Conservation (phyloP, 208 protist species). For the Trichomonas vaginalis region DNA sequence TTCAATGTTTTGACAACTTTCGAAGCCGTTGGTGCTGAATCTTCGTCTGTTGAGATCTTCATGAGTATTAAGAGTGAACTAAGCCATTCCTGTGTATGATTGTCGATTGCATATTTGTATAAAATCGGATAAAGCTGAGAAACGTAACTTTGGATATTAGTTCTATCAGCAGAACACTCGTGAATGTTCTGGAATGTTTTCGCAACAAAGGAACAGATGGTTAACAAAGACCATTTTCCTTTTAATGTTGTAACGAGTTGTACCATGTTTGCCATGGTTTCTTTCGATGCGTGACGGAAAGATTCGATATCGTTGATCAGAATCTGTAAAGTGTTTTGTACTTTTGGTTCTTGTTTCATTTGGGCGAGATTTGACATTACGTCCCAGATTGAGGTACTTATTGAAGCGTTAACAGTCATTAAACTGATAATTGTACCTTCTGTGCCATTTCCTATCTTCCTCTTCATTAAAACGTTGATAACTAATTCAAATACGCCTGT, state of each 20-base stretch:
- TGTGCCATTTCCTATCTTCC: neutral
- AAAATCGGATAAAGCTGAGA: neutral
- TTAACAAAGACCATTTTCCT: neutral
- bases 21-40: neutral
- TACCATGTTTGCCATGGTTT: neutral
- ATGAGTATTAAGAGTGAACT: neutral
- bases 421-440: neutral
- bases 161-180: neutral
- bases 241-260: neutral
- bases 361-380: neutral
- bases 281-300: neutral
- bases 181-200: neutral
- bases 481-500: neutral
- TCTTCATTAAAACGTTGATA: neutral
- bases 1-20: neutral
- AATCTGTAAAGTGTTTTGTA: neutral
- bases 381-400: neutral
- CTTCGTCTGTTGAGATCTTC: neutral
- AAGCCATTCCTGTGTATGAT: neutral
- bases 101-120: neutral
- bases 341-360: neutral
- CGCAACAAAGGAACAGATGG: neutral
- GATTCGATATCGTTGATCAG: neutral
- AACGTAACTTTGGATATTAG: neutral
- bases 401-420: neutral